A percentile compares a stretch with the other conserved stretches of the same genome.
These are phyloP conservation scores for Phoma sp. DNA, from an alignment of 2,329 filamentous ascomycete genomes.

Conservation along the genomic window DNA sequence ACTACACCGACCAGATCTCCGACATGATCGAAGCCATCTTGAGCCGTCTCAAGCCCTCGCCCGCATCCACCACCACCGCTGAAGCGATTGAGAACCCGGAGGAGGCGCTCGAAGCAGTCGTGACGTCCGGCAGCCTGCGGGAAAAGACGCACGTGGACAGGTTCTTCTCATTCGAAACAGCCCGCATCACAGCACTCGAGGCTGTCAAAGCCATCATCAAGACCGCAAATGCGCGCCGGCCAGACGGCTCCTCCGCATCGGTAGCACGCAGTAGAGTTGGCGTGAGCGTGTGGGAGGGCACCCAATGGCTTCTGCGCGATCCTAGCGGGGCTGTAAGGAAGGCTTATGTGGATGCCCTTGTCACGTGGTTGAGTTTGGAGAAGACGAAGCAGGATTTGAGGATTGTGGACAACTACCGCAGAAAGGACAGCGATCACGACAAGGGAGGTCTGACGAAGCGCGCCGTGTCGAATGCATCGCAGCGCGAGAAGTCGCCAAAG, in stretches of 20 bases:
- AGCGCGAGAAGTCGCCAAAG: constrained; percentile 63
- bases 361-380: constrained; percentile 86
- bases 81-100: constrained; percentile 60
- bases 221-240: constrained; percentile 70
- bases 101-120: constrained; percentile 56
- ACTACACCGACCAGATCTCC: constrained; percentile 94
- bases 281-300: constrained; percentile 91
- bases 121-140: constrained; percentile 56
- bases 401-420: constrained; percentile 63
- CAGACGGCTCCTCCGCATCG: constrained; percentile 52
- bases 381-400: constrained; percentile 70
- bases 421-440: constrained; percentile 52
- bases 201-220: constrained; percentile 82
- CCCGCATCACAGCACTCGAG: constrained; percentile 70
- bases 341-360: constrained; percentile 82
- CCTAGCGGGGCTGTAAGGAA: constrained; percentile 77
- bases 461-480: constrained; percentile 71
- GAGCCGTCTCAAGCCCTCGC: constrained; percentile 73
- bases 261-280: constrained; percentile 77
- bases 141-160: constrained; percentile 61
- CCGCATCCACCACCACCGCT: constrained; percentile 52
- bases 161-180: constrained; percentile 69
- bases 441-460: constrained; percentile 60
- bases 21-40: constrained; percentile 91
- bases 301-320: constrained; percentile 88